Conservation (phyloP, 257 asterid genomes). For the Gentiana straminea region DNA sequence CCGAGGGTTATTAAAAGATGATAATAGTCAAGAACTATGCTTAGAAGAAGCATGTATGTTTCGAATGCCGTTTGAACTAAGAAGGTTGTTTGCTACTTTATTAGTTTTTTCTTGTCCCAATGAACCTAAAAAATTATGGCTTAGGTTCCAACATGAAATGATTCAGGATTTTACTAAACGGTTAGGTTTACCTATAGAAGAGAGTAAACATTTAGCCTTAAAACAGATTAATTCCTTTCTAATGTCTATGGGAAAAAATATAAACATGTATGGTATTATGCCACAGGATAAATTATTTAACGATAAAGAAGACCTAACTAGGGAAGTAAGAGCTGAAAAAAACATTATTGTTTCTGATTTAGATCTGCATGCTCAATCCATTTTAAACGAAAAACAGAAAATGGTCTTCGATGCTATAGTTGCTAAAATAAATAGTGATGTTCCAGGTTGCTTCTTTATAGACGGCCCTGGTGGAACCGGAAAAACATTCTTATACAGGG, state of each 20-base stretch:
- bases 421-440: too few relatives aligned
- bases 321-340: background rate
- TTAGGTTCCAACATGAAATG: background rate
- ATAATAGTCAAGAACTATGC: background rate
- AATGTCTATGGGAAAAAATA: background rate
- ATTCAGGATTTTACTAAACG: background rate
- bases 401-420: too few relatives aligned
- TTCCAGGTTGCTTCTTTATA: too few relatives aligned
- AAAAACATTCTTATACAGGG: too few relatives aligned
- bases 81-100: background rate
- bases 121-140: background rate
- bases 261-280: background rate
- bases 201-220: background rate
- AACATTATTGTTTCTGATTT: background rate
- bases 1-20: background rate
- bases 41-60: too few relatives aligned
- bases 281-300: background rate
- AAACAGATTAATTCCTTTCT: background rate
- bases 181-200: background rate
- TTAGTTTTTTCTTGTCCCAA: background rate
- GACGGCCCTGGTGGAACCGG: too few relatives aligned
- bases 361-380: background rate
- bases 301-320: background rate
- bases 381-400: background rate
- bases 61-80: background rate